Evolutionary conservation across 208 protist genomes (phyloP).

Genomic region (Trypanosoma caninum): DNA sequence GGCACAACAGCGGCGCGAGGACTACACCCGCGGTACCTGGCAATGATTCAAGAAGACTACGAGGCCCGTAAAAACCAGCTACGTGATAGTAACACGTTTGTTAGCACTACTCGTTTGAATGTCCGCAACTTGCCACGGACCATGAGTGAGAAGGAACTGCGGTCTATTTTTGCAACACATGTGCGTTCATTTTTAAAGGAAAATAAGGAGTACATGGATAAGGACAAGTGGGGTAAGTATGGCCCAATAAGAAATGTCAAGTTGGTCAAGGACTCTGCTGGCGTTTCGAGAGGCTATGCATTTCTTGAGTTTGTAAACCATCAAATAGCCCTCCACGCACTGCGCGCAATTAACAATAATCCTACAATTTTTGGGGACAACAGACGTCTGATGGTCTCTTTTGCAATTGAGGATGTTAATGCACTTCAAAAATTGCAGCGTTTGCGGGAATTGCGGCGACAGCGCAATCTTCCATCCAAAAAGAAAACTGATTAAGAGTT

Average conservation of each 20-base stretch:
- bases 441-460: conserved; percentile 69
- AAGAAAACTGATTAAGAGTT: conserved; percentile 9
- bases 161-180: conserved; percentile 68
- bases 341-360: conserved; percentile 92
- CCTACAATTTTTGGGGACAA: conserved; percentile 85
- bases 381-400: conserved; percentile 87
- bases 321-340: conserved; percentile 76
- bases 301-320: conserved; percentile 93
- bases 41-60: conserved; percentile 88
- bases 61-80: conserved; percentile 80
- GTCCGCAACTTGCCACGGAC: conserved; percentile 89
- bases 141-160: conserved; percentile 87
- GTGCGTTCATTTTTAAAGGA: conserved; percentile 73
- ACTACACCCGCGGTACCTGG: conserved; percentile 75
- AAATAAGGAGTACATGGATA: conserved; percentile 64
- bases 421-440: conserved; percentile 87
- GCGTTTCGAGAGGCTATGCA: conserved; percentile 83
- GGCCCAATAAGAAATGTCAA: conserved; percentile 87
- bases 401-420: conserved; percentile 89
- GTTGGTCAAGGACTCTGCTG: conserved; percentile 79
- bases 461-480: conserved; percentile 25
- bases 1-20: conserved; percentile 72
- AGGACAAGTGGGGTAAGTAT: conserved; percentile 87
- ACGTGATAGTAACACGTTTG: conserved; percentile 88
- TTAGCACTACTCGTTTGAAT: conserved; percentile 88